These are phyloP conservation scores for Vitis hybrid DNA, from an alignment of 177 flowering plant species.

Conservation along the genomic window DNA sequence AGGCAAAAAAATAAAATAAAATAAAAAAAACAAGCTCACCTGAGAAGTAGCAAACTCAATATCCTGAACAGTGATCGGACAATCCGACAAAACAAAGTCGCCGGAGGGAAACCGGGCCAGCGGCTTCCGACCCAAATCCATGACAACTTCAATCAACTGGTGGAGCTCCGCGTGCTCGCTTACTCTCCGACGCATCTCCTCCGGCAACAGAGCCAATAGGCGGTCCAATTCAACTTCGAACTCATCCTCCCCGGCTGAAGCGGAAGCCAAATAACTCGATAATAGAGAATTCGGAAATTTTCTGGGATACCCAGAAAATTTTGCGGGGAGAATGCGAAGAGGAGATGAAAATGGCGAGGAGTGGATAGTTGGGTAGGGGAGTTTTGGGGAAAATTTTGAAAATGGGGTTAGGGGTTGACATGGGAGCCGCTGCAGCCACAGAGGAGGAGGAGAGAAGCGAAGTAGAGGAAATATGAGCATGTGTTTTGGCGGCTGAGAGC, in stretches of 20 bases:
- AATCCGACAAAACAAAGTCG: constrained; percentile 66
- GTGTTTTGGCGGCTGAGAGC: constrained; percentile 28
- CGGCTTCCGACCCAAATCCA: constrained; percentile 91
- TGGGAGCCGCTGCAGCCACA: background rate
- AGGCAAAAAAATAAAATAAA: background rate
- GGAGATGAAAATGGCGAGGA: constrained; percentile 6
- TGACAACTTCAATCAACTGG: constrained; percentile 72
- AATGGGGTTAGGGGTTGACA: background rate
- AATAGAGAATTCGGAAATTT: constrained; percentile 3
- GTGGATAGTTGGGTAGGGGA: background rate
- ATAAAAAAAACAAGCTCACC: constrained; percentile 26
- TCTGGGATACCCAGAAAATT: constrained; percentile 7
- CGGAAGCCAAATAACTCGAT: constrained; percentile 5
- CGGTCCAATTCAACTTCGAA: constrained; percentile 62
- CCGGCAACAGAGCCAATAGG: constrained; percentile 68
- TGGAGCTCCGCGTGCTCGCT: constrained; percentile 58
- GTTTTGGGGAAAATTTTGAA: background rate
- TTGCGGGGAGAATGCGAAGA: background rate
- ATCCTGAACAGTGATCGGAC: constrained; percentile 53
- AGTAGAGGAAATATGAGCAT: constrained; percentile 30
- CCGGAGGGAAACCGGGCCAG: constrained; percentile 87
- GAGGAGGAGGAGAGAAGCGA: constrained; percentile 4
- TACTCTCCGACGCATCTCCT: constrained; percentile 51
- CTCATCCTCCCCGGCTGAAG: constrained; percentile 28
- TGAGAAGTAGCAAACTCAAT: constrained; percentile 62